Evolutionary conservation across 2,329 filamentous ascomycete species (phyloP).

Genomic region (Dactylellina leptospora): DNA sequence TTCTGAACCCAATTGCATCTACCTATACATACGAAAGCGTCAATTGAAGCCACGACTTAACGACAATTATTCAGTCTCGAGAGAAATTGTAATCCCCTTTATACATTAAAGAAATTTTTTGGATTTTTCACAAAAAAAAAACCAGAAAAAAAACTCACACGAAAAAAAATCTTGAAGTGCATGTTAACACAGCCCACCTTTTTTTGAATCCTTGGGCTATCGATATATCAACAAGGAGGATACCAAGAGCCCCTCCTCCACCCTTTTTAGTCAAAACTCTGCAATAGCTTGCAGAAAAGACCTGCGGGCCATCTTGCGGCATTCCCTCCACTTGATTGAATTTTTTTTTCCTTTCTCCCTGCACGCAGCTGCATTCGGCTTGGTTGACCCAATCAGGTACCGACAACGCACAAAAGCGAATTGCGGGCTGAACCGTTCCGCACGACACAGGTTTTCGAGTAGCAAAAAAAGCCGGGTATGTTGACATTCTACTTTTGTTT

Average conservation of each 20-base stretch:
- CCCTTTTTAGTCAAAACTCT: slow-evolving; percentile 9
- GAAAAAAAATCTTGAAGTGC: slow-evolving; percentile 24
- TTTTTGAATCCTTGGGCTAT: slow-evolving; percentile 22
- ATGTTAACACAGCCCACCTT: slow-evolving; percentile 25
- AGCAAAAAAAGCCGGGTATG: slow-evolving; percentile 45
- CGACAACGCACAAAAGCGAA: slow-evolving; percentile 54
- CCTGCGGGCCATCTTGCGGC: slow-evolving; percentile 53
- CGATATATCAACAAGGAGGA: slow-evolving; percentile 47
- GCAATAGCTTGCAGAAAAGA: slow-evolving; percentile 42
- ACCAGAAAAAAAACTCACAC: slow-evolving; percentile 17
- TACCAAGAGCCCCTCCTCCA: slow-evolving; percentile 48
- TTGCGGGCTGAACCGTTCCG: slow-evolving; percentile 53
- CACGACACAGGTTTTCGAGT: slow-evolving; percentile 41
- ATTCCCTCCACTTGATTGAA: slow-evolving; percentile 50
- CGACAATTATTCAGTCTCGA: slow-evolving; percentile 15
- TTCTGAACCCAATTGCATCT: slow-evolving; percentile 29
- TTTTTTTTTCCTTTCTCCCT: slow-evolving; percentile 48
- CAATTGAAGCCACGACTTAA: slow-evolving; percentile 36
- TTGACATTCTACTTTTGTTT: slow-evolving; percentile 37
- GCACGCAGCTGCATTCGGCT: slow-evolving; percentile 53
- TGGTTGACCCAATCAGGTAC: slow-evolving; percentile 54
- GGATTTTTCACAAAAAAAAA: slow-evolving; percentile 25
- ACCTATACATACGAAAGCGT: slow-evolving; percentile 22
- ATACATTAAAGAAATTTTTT: slow-evolving; percentile 16
- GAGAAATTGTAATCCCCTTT: slow-evolving; percentile 15